Evolutionary conservation across 2,329 filamentous ascomycete genomes (phyloP), one percentile per base, ranked within the genome.

Genomic region (Calycina herbarum): DNA sequence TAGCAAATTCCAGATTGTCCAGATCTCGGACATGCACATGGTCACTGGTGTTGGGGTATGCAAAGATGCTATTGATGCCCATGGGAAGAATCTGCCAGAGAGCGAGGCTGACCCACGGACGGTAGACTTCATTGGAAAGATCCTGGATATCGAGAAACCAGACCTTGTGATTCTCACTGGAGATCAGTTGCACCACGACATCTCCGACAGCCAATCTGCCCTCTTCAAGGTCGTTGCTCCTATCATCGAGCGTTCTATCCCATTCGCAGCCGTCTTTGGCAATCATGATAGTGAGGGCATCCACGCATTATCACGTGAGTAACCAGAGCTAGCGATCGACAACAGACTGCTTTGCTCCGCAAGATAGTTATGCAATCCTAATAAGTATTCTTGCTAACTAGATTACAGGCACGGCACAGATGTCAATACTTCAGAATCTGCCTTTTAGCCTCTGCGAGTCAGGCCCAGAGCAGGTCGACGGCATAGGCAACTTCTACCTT

Each of bases 1-100:
- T 74, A 94, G 94, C 38, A 92, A 89, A 71, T 97, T 97, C 82
- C 97, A 97, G 81, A 96, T 98, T 71, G 86, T 98, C 83, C 94
- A 97, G 79, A 82, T 96, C 66, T 90, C 93, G n/a, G 94, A 98
- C 79, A 81, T 97, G 67, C 94, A 98, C 77, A 81, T 98, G 65
- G 93, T 92, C 73, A 98, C 94, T 3, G 94, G 94, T 27, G 82
- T 93, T 4, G 94, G 94, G 17, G 79, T 80, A 57, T 98, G 94
- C 75, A 87, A 94, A 70, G 93, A 98, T 73, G 86, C 93, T n/a
- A 84, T 94, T 69, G 76, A 77, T 74, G 76, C 71, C 42, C 31
- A 78, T 69, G 75, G 75, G 56, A 69, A 73, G 29, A 7, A 66
- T 72, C 71, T 78, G 59, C 93, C 93, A 0, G 85, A 88, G 68